phyloP scores from a whole-genome alignment of 164 flowering plant genomes.

The Aristolochia contorta region DNA sequence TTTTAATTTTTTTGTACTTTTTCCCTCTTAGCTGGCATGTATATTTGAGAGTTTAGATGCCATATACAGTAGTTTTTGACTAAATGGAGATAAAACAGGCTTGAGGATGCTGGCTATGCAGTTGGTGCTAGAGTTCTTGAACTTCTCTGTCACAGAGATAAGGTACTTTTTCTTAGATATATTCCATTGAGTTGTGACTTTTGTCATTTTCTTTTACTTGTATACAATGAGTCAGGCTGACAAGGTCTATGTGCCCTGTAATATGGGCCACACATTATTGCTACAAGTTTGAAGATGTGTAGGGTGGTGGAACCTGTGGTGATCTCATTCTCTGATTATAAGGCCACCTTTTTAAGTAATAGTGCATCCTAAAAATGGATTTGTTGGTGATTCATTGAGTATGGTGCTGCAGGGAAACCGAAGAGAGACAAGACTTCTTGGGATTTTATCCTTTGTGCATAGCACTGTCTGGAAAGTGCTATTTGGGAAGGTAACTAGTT shows the following conservation, averaged over 20 bases:
- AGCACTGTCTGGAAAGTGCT: conserved; percentile 98
- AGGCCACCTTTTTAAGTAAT: too few relatives aligned
- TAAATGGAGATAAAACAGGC: conserved; percentile 33
- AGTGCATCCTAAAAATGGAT: too few relatives aligned
- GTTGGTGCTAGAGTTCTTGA: conserved; percentile 92
- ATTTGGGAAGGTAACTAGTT: conserved; percentile 71
- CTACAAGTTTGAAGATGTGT: too few relatives aligned
- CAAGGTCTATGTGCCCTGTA: too few relatives aligned
- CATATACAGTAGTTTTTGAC: conserved; percentile 1
- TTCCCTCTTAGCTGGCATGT: too few relatives aligned
- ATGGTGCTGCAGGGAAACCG: conserved; percentile 67
- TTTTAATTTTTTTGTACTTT: too few relatives aligned
- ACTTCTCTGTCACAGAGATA: conserved; percentile 94
- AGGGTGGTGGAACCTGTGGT: too few relatives aligned
- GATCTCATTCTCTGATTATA: too few relatives aligned
- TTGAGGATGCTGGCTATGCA: conserved; percentile 98
- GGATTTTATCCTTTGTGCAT: conserved; percentile 92
- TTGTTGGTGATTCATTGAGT: conserved; percentile 2
- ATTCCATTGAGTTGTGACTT: neutral
- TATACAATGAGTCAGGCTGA: too few relatives aligned
- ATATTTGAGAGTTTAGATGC: neutral
- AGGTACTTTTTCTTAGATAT: conserved; percentile 33
- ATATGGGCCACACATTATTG: too few relatives aligned
- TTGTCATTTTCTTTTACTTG: neutral
- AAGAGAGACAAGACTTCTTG: conserved; percentile 87